phyloP scores from a whole-genome alignment of 768 basidiomycete genomes.

The Rhodosporidiobolus odoratus region DNA sequence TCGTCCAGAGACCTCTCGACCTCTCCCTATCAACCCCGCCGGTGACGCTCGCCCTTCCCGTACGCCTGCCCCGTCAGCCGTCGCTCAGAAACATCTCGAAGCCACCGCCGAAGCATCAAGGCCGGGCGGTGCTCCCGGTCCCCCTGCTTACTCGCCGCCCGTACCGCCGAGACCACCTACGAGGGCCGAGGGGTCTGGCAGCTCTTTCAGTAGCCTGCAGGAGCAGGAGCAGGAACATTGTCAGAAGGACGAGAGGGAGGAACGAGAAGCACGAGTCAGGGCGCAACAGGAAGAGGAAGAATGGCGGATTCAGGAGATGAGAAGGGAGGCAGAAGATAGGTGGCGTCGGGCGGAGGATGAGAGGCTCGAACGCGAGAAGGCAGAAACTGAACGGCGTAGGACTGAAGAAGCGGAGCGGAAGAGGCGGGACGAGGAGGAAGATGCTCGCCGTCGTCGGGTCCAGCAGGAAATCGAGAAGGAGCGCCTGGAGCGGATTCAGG shows the following conservation, averaged over 20 bases:
- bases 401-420: not conserved
- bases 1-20: not conserved
- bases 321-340: not conserved
- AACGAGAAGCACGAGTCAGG: too few relatives aligned
- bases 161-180: not conserved
- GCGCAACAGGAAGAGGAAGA: not conserved
- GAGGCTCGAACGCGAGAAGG: not conserved
- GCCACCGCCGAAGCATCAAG: not conserved
- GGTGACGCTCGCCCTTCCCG: not conserved
- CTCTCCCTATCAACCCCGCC: slow-evolving; percentile 8
- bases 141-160: not conserved
- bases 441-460: not conserved
- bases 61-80: not conserved
- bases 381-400: too few relatives aligned
- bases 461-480: not conserved
- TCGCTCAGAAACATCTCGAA: not conserved
- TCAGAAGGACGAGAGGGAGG: not conserved
- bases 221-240: too few relatives aligned
- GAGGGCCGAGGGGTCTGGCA: not conserved
- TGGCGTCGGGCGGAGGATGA: too few relatives aligned
- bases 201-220: not conserved
- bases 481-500: slow-evolving; percentile 2
- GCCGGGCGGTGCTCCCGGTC: not conserved
- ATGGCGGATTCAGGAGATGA: not conserved
- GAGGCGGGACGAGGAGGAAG: not conserved